These are phyloP conservation scores for Pseudocercospora ulei DNA, from an alignment of 2,329 filamentous ascomycete genomes.

Conservation along the genomic window DNA sequence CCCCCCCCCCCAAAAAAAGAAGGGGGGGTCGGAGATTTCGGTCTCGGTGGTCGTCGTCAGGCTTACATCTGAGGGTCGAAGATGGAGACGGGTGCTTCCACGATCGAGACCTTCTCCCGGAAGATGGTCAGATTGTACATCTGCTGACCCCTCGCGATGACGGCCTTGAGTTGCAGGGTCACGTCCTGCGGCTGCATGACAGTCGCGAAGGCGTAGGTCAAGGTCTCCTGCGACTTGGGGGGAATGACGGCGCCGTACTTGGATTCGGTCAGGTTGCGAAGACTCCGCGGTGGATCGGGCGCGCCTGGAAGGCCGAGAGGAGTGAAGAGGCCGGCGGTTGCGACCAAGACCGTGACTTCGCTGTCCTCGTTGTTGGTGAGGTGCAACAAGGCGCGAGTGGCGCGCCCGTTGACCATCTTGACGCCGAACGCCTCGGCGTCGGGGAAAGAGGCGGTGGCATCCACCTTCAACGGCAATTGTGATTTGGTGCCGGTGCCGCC, in stretches of 20 bases:
- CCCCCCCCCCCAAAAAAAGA: no score
- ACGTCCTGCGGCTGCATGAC: constrained; percentile 92
- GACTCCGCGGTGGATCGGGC: constrained; percentile 46
- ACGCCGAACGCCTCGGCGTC: constrained; percentile 77
- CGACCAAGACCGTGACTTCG: constrained; percentile 63
- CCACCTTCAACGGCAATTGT: constrained; percentile 50
- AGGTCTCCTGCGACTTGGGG: constrained; percentile 62
- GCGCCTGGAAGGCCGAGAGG: constrained; percentile 45
- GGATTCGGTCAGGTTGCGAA: constrained; percentile 76
- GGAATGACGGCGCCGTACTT: constrained; percentile 65
- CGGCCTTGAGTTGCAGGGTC: constrained; percentile 62
- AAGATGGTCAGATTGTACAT: constrained; percentile 70
- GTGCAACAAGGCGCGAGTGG: constrained; percentile 71
- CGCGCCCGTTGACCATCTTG: constrained; percentile 85
- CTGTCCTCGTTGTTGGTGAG: constrained; percentile 73
- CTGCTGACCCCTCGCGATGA: constrained; percentile 59
- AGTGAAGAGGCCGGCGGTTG: constrained; percentile 64
- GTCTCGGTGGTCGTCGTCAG: no score
- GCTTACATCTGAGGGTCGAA: constrained; percentile 94
- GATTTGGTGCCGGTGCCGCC: constrained; percentile 20
- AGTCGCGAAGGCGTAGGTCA: constrained; percentile 75
- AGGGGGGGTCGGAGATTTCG: no score
- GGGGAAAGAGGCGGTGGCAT: constrained; percentile 51
- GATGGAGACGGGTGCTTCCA: constrained; percentile 82
- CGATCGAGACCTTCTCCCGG: constrained; percentile 73